Percentiles rank a stretch among this genome's conserved stretches.
phyloP scores from a whole-genome alignment of 345 rosid genomes.

The Clarkia xantiana region DNA sequence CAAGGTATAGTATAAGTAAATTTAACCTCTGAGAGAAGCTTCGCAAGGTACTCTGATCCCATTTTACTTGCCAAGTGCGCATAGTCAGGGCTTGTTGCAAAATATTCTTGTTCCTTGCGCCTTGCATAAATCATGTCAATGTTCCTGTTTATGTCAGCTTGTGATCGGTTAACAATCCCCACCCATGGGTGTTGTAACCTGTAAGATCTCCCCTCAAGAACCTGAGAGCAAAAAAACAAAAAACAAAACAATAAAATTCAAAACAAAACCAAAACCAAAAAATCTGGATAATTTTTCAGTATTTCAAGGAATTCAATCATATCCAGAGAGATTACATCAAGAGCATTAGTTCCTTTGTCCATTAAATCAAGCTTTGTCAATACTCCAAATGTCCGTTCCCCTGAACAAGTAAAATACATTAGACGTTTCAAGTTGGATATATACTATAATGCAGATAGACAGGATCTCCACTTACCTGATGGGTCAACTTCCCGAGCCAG shows the following conservation, averaged over 20 bases:
- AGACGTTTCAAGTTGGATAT: not conserved
- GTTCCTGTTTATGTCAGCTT: conserved; percentile 87
- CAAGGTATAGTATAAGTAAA: not conserved
- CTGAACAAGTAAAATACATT: conserved; percentile 15
- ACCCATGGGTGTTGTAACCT: conserved; percentile 87
- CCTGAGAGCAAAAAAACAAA: conserved; percentile 26
- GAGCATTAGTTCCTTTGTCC: conserved; percentile 97
- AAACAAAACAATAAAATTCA: not conserved
- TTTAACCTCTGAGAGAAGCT: conserved; percentile 74
- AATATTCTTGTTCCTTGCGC: conserved; percentile 71
- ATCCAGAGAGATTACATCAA: conserved; percentile 37
- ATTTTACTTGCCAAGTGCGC: conserved; percentile 79
- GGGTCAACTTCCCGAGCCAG: conserved; percentile 86
- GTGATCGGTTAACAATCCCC: conserved; percentile 94
- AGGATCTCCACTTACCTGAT: conserved; percentile 26
- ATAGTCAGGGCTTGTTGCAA: conserved; percentile 86
- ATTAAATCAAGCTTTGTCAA: conserved; percentile 89
- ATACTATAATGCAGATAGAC: not conserved
- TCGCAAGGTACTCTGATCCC: conserved; percentile 96
- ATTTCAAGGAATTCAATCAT: not conserved
- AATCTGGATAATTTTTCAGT: not conserved
- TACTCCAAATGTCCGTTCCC: conserved; percentile 97
- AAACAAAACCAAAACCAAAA: not conserved
- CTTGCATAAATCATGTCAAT: conserved; percentile 80
- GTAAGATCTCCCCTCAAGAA: conserved; percentile 89